Evolutionary conservation across 495 filamentous ascomycete species (phyloP), one percentile per base, ranked within the genome.

Genomic region (Annulohypoxylon maeteangense): DNA sequence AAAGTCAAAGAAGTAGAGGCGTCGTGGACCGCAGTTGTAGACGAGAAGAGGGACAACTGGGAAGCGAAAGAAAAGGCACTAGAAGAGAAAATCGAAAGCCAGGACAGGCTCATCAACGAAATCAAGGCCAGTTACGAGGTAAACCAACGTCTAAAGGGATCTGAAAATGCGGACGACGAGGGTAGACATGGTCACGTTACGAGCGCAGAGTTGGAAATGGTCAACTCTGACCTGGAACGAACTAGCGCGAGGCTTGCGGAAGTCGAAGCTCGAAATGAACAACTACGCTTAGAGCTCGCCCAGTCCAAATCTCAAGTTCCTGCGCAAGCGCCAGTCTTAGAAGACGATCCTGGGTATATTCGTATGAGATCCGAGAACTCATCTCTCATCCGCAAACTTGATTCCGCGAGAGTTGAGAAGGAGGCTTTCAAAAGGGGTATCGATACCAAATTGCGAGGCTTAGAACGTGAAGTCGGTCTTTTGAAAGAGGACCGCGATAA

Each of bases 111-210:
- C 42, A 79, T 99, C 54, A 97, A 92, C 76, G 95, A 98, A 74
- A 86, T 98, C 68, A 98, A 98, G 81, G 95, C 95, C 20, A 97
- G 90, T 79, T 98, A 97, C 75, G 95, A 99, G 77, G 96, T 99
- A 45, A 92, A 94, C 23, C 94, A 98, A 74, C 87, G 95, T 51
- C 83, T 98, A 55, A 95, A 90, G 6, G 88, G 87, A 54, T 85
- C 87, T 8, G 91, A 92, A 40, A 85, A 88, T 47, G 85, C 80
- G n/a, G 87, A 89, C 14, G 72, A 70, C 25, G 81, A 86, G 27
- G 78, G 75, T 29, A 77, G 81, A 32, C 85, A 83, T 5, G 87
- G 84, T 0, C 87, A 90, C 51, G 92, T 94, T 62, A 90, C 89
- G 6, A 93, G 89, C 74, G 95, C 95, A 12, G 95, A 98, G 81